phyloP scores from a whole-genome alignment of 1,139 yeast genomes.

The Suhomyces chickasaworum region DNA sequence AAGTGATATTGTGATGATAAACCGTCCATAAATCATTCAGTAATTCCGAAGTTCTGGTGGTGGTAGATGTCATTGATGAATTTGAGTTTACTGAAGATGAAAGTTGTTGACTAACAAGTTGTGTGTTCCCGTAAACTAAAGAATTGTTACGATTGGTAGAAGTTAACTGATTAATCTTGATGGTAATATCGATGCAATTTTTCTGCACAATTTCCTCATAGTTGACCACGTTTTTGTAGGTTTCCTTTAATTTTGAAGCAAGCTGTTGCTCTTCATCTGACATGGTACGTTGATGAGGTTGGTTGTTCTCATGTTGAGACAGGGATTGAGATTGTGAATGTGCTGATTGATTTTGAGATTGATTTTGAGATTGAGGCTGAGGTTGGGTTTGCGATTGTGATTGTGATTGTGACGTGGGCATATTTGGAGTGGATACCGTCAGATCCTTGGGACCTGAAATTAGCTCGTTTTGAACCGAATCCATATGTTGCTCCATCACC shows the following conservation, averaged over 20 bases:
- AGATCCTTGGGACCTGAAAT: constrained; percentile 11
- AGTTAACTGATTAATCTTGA: constrained; percentile 51
- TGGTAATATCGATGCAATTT: constrained; percentile 58
- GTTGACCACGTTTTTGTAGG: constrained; percentile 67
- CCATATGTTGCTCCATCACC: constrained; percentile 16
- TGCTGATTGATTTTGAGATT: constrained; percentile 10
- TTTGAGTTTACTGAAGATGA: constrained; percentile 24
- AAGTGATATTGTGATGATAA: constrained; percentile 64
- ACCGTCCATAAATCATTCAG: constrained; percentile 70
- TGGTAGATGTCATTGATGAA: constrained; percentile 20
- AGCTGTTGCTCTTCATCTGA: constrained; percentile 70
- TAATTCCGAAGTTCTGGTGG: constrained; percentile 49
- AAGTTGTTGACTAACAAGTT: constrained; percentile 22
- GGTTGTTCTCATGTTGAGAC: constrained; percentile 14
- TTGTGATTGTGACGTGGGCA: constrained; percentile 8
- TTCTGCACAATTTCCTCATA: constrained; percentile 71
- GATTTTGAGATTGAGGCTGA: constrained; percentile 15
- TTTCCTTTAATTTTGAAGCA: constrained; percentile 71
- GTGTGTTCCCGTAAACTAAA: constrained; percentile 23
- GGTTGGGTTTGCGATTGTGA: constrained; percentile 17
- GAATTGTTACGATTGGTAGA: constrained; percentile 22
- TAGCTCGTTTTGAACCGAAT: constrained; percentile 1
- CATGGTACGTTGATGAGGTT: constrained; percentile 35
- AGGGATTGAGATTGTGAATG: constrained; percentile 18
- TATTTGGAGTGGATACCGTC: constrained; percentile 13